Base-by-base conservation (phyloP, 163 green algal genomes). In the Scenedesmus sp. region DNA sequence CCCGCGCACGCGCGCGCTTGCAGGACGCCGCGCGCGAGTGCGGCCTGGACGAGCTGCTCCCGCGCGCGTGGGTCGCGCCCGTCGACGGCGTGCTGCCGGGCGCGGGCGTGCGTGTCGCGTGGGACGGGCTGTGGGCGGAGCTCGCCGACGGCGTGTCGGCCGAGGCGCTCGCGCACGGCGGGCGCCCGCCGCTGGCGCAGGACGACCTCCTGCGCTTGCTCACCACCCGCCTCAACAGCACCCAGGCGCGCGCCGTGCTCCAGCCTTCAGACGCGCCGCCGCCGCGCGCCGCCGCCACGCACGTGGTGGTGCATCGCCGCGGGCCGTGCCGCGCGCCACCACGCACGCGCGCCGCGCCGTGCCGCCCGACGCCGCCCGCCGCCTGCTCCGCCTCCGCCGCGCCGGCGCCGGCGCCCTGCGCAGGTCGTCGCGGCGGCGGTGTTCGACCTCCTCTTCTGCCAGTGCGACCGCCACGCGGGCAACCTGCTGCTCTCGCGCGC, bases 381-480 rank as follows among this genome's bases (percentile, higher is more conserved):
- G n/a, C n/a, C n/a, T n/a, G n/a, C n/a, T n/a, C n/a, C n/a, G n/a
- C n/a, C n/a, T n/a, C n/a, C n/a, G n/a, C n/a, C n/a, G n/a, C n/a
- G n/a, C n/a, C n/a, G n/a, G n/a, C n/a, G n/a, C n/a, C n/a, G n/a
- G n/a, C n/a, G n/a, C n/a, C n/a, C n/a, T n/a, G n/a, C 50, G 54
- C 73, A 86, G 76, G 80, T 86, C 31, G 64, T 91, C 11, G 53
- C 60, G 36, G 75, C 84, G 2, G 86, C 87, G 4, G 78, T 92
- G 5, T 89, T 90, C 77, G 87, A 92, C 71, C 77, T 92, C 39
- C 63, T 92, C 1, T 88, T 85, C 39, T 86, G 67, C 39, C 85
- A 90, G 53, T 89, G 86, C 57, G 86, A 90, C 77, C 57, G 85
- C n/a, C 79, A 87, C 39, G 71, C 69, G 0, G 60, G 86, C 47